These are phyloP conservation scores for Leccinum subrobustum DNA, from an alignment of 1,284 basidiomycete genomes.

Conservation along the genomic window DNA sequence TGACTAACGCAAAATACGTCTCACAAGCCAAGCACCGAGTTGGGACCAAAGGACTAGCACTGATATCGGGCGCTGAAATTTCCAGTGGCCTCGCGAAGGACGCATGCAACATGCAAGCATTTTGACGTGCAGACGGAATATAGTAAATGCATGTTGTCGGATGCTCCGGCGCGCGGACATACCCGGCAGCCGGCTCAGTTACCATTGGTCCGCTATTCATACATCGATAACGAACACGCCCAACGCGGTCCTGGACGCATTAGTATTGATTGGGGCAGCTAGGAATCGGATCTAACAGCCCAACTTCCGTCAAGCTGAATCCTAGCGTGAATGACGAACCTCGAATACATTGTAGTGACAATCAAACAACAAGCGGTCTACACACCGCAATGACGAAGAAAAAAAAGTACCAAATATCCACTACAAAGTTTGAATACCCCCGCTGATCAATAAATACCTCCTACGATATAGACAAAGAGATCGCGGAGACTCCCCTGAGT, in stretches of 20 bases:
- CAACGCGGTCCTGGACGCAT: no score
- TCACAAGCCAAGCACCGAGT: not conserved
- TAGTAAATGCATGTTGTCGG: not conserved
- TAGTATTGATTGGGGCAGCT: no score
- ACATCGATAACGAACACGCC: no score
- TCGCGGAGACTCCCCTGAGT: not conserved
- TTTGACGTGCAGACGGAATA: no score
- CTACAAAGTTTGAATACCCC: not conserved
- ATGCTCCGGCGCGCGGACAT: not conserved
- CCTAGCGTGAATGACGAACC: not conserved
- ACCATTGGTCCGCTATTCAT: no score
- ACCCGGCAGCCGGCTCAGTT: no score
- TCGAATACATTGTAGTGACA: not conserved
- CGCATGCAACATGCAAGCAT: not conserved
- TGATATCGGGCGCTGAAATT: no score
- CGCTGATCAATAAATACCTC: not conserved
- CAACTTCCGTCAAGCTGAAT: no score
- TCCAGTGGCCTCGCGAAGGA: not conserved
- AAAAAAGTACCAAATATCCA: not conserved
- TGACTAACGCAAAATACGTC: not conserved
- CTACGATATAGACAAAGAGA: conserved; percentile 7
- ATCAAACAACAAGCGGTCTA: not conserved
- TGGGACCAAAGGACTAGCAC: no score
- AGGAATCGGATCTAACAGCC: no score
- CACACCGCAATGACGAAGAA: not conserved